Conservation (phyloP, 169 alveolate species). For the Eimeria praecox region DNA sequence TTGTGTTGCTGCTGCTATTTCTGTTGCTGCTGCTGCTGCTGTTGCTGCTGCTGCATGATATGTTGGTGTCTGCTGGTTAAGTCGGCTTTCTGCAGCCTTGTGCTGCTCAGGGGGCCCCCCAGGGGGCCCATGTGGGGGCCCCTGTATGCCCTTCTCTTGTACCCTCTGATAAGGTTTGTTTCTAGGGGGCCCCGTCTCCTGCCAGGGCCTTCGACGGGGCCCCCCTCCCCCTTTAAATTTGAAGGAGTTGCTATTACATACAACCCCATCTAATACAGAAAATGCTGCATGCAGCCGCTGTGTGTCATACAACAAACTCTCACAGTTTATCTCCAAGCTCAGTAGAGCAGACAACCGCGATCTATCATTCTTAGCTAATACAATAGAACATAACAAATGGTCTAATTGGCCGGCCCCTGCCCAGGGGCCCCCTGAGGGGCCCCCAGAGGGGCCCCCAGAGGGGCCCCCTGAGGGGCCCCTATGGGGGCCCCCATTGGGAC, state of each 20-base stretch:
- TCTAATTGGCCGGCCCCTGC: conserved; percentile 16
- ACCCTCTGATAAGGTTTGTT: too few relatives aligned
- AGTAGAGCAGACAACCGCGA: conserved; percentile 59
- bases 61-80: too few relatives aligned
- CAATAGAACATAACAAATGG: conserved; percentile 4
- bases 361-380: conserved; percentile 22
- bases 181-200: too few relatives aligned
- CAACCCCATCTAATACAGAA: conserved; percentile 51
- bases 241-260: conserved; percentile 46
- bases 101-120: not conserved
- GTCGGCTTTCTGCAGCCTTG: not conserved
- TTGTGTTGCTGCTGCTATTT: conserved; percentile 12
- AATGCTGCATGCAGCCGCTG: conserved; percentile 66
- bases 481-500: too few relatives aligned
- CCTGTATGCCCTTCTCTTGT: not conserved
- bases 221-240: conserved; percentile 9
- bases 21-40: conserved; percentile 48
- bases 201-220: too few relatives aligned
- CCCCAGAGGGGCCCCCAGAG: too few relatives aligned
- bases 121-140: not conserved
- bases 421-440: too few relatives aligned
- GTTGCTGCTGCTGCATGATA: not conserved
- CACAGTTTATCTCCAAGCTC: conserved; percentile 56
- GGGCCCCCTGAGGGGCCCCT: too few relatives aligned
- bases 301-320: conserved; percentile 20